A percentile compares a stretch with the other conserved stretches of the same genome.
Evolutionary conservation across 352 stramenopile genomes (phyloP).

Genomic region (Aphanomyces euteiches): DNA sequence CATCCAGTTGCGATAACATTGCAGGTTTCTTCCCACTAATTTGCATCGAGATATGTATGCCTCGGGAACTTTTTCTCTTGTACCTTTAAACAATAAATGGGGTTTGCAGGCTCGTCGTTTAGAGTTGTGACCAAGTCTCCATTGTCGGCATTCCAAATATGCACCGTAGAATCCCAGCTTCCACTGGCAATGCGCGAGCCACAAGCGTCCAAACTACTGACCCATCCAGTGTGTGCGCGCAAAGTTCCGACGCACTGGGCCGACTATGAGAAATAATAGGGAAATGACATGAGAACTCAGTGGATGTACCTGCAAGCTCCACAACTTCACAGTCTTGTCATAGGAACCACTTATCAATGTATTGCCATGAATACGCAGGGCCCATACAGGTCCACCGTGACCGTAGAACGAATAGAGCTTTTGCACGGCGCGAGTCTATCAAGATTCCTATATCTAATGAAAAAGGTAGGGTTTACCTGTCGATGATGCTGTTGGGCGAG

Average conservation of each 20-base stretch:
- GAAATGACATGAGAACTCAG: too few relatives aligned
- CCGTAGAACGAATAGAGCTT: conserved; percentile 40
- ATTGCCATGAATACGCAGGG: conserved; percentile 32
- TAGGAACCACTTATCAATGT: conserved; percentile 38
- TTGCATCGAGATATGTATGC: not conserved
- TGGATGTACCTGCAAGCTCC: conserved; percentile 34
- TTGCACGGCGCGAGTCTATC: conserved; percentile 26
- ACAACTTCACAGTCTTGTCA: conserved; percentile 42
- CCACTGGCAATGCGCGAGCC: conserved; percentile 4
- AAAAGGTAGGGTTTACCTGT: not conserved
- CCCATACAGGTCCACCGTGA: conserved; percentile 37
- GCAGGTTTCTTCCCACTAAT: conserved; percentile 31
- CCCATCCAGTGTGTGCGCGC: conserved; percentile 33
- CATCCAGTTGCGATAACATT: conserved; percentile 34
- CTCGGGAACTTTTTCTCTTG: not conserved
- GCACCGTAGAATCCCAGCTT: conserved; percentile 32
- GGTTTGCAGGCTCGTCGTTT: conserved; percentile 31
- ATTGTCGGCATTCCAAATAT: conserved; percentile 32
- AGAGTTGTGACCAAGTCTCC: conserved; percentile 33
- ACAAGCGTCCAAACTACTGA: conserved; percentile 5
- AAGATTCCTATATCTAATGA: not conserved
- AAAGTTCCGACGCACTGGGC: conserved; percentile 35
- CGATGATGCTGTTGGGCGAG: conserved; percentile 39
- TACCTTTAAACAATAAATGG: conserved; percentile 39
- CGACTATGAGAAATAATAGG: conserved; percentile 10